These are phyloP conservation scores for Nephelium lappaceum DNA, from an alignment of 345 rosid genomes.

Conservation along the genomic window DNA sequence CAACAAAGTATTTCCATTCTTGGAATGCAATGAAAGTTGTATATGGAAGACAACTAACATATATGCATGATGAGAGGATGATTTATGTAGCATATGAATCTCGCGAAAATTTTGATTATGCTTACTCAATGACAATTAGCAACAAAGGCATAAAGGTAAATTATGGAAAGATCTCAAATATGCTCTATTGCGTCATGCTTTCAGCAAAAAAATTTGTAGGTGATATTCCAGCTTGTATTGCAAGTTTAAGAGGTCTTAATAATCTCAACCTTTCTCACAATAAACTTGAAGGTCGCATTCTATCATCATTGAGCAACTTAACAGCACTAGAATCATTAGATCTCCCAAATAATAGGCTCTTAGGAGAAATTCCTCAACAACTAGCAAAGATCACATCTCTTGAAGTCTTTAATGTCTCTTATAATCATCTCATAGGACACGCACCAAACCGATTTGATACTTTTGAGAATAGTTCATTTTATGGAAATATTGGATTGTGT, in stretches of 20 bases:
- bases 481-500: constrained; percentile 29
- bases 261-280: constrained; percentile 31
- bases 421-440: constrained; percentile 28
- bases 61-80: background rate
- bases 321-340: constrained; percentile 23
- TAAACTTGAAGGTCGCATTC: constrained; percentile 16
- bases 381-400: constrained; percentile 27
- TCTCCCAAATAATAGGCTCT: constrained; percentile 27
- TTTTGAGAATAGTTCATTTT: constrained; percentile 14
- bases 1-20: background rate
- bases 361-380: constrained; percentile 20
- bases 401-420: constrained; percentile 18
- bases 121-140: constrained; percentile 12
- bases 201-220: constrained; percentile 27
- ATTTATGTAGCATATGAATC: background rate
- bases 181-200: constrained; percentile 14
- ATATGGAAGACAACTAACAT: background rate
- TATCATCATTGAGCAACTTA: constrained; percentile 10
- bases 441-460: constrained; percentile 31
- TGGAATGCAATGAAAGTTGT: constrained; percentile 30
- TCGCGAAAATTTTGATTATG: background rate
- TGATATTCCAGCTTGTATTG: constrained; percentile 4
- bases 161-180: constrained; percentile 10
- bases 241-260: background rate
- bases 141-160: constrained; percentile 6